phyloP scores from a whole-genome alignment of 768 basidiomycete species.

The Auricularia sp. region DNA sequence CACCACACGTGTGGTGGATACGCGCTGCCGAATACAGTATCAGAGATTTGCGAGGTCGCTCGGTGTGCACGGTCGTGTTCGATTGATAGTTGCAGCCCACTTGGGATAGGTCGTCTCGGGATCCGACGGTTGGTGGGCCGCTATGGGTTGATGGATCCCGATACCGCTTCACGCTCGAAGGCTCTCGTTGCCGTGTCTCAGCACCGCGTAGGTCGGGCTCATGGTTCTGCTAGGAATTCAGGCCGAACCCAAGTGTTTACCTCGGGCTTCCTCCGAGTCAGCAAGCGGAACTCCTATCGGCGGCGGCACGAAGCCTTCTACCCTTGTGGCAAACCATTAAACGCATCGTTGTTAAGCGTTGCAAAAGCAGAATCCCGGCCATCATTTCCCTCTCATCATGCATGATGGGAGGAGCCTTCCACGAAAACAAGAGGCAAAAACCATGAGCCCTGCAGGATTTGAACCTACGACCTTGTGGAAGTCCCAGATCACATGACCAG shows the following conservation, averaged over 20 bases:
- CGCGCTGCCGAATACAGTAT: neutral
- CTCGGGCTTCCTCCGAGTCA: too few relatives aligned
- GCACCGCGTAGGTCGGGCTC: too few relatives aligned
- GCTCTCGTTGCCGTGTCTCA: neutral
- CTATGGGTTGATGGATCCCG: neutral
- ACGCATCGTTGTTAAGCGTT: neutral
- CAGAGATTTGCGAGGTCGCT: neutral
- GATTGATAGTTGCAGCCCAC: neutral
- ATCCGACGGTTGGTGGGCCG: neutral
- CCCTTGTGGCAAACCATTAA: neutral
- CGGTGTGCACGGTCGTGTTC: neutral
- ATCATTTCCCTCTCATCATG: neutral
- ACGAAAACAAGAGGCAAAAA: too few relatives aligned
- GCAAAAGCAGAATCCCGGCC: neutral
- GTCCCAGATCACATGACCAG: too few relatives aligned
- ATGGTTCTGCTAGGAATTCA: too few relatives aligned
- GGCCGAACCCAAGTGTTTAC: too few relatives aligned
- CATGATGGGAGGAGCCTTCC: too few relatives aligned
- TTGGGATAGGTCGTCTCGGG: neutral
- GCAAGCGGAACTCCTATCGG: too few relatives aligned
- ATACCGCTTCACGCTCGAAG: neutral
- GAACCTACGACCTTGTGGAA: too few relatives aligned
- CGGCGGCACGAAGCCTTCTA: too few relatives aligned
- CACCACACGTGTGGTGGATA: too few relatives aligned
- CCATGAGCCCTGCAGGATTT: too few relatives aligned